Evolutionary conservation across 768 basidiomycete genomes (phyloP).

Genomic region (Pleurotus djamor): DNA sequence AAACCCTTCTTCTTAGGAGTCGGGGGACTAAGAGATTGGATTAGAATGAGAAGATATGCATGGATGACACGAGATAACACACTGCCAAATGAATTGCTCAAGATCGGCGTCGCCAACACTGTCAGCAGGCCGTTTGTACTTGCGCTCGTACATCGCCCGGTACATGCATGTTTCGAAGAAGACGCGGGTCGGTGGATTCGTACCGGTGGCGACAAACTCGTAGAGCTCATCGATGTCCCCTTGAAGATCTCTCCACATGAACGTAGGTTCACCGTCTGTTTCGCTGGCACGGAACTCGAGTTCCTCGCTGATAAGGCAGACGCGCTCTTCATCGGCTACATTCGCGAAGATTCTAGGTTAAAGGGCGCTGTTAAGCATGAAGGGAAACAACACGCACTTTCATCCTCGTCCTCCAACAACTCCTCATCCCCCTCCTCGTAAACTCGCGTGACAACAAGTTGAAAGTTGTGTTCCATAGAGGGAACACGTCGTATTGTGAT

Average conservation of each 20-base stretch:
- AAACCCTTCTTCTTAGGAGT: background rate
- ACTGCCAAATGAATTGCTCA: constrained; percentile 82
- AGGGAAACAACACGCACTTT: constrained; percentile 49
- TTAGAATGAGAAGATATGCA: background rate
- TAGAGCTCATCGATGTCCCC: constrained; percentile 93
- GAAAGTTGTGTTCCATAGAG: constrained; percentile 74
- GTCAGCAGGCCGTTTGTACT: constrained; percentile 73
- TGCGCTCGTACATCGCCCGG: constrained; percentile 95
- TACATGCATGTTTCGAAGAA: constrained; percentile 96
- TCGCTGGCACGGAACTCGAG: constrained; percentile 81
- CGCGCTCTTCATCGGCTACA: constrained; percentile 89
- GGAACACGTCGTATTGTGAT: constrained; percentile 87
- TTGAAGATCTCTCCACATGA: constrained; percentile 89
- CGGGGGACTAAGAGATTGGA: constrained; percentile 29
- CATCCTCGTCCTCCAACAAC: constrained; percentile 90
- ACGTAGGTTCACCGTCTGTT: constrained; percentile 74
- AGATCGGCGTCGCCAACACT: constrained; percentile 65
- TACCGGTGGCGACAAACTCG: constrained; percentile 83
- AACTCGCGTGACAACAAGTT: constrained; percentile 94
- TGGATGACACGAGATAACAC: constrained; percentile 27
- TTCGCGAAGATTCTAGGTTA: background rate
- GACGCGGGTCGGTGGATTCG: constrained; percentile 78
- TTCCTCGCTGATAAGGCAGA: constrained; percentile 88
- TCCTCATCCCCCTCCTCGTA: constrained; percentile 98
- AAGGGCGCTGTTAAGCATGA: background rate